Base-by-base conservation (phyloP, 108 stramenopile genomes). In the Stephanodiscus minutulus region DNA sequence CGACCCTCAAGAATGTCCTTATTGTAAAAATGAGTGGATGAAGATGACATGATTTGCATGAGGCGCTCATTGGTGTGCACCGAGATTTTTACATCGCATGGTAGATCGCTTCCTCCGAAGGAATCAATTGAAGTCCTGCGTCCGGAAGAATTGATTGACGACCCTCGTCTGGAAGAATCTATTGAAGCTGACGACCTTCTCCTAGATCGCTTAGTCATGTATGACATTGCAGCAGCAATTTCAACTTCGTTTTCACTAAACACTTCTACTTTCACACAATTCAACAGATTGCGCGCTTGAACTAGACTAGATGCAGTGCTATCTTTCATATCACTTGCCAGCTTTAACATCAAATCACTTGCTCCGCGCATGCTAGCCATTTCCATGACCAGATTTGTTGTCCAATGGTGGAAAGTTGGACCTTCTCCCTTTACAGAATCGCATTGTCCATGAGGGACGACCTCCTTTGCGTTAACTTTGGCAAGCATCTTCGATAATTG, bases 381-480 rank as follows among this genome's bases (percentile, higher is more conserved):
- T 68, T 28, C 10, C 28, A 12, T 36, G 27, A 36, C 53, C 27
- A 56, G 48, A 10, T 28, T 24, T 22, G 49, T 31, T 22, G 66
- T 68, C 66, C 66, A 68, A 21, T 27, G n/a, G 22, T 55, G 20
- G 28, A 68, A 68, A 7, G 53, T 53, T n/a, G 3, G 37, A 9
- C 7, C 65, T 50, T 66, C 54, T 7, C 72, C 72, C 18, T 66
- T 73, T 2, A 66, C 72, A 15, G 64, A 65, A 35, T 73, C 65
- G 22, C 65, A 65, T 12, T 55, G 11, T 6, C 52, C 65, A 57
- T 36, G 50, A 36, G 65, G 64, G 3, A 66, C 28, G 20, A 73
- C 33, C 25, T 66, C 60, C 0, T 10, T 33, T 5, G 47, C 72
- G 15, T 66, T 61, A 5, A 27, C 44, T 35, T 22, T 35, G 65